These are phyloP conservation scores for Berberis vulgaris DNA, from an alignment of 164 flowering plant genomes.

Conservation along the genomic window DNA sequence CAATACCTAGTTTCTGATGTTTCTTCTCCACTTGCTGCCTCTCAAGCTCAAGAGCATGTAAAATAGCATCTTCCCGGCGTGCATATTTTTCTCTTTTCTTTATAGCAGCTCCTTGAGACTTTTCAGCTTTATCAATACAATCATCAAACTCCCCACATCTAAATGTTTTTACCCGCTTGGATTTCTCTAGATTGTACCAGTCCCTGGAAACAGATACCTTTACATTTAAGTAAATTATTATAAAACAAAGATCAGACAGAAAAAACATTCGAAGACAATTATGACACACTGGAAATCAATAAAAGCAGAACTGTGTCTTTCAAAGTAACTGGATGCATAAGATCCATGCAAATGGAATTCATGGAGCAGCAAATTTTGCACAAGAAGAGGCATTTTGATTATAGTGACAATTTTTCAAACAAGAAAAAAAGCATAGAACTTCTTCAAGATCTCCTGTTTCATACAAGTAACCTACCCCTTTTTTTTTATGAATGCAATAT, in stretches of 20 bases:
- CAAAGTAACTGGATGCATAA: too few relatives aligned
- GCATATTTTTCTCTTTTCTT: slow-evolving; percentile 98
- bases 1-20: slow-evolving; percentile 35
- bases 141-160: slow-evolving; percentile 98
- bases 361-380: too few relatives aligned
- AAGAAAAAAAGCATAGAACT: too few relatives aligned
- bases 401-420: too few relatives aligned
- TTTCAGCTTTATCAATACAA: slow-evolving; percentile 84
- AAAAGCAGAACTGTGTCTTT: too few relatives aligned
- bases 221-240: background rate
- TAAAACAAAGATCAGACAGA: background rate
- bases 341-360: too few relatives aligned
- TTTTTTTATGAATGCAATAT: too few relatives aligned
- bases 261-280: background rate
- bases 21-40: slow-evolving; percentile 47
- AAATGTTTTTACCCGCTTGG: slow-evolving; percentile 94
- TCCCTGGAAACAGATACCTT: slow-evolving; percentile 39
- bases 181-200: slow-evolving; percentile 97
- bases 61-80: slow-evolving; percentile 97
- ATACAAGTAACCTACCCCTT: too few relatives aligned
- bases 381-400: too few relatives aligned
- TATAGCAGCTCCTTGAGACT: slow-evolving; percentile 62
- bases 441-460: too few relatives aligned
- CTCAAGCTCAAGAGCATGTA: slow-evolving; percentile 98
- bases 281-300: background rate